These are phyloP conservation scores for Laetiporus sulphureus DNA, from an alignment of 1,284 basidiomycete species.

Conservation along the genomic window DNA sequence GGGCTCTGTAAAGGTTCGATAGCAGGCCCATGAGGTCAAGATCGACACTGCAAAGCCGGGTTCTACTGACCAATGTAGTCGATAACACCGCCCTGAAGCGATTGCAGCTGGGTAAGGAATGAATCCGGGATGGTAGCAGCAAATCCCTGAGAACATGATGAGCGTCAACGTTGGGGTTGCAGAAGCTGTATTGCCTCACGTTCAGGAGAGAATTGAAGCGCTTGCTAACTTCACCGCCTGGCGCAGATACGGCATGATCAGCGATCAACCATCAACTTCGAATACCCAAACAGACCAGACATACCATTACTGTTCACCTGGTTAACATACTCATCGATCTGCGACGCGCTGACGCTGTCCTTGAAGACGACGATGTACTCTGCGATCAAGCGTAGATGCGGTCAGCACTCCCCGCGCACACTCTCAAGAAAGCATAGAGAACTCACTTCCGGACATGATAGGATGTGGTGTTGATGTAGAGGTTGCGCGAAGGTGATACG, in stretches of 20 bases:
- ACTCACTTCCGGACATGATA: constrained; percentile 21
- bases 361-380: constrained; percentile 60
- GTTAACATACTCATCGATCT: constrained; percentile 37
- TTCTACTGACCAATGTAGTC: constrained; percentile 51
- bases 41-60: too few species aligned
- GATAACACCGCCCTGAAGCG: constrained; percentile 33
- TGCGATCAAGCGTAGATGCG: constrained; percentile 13
- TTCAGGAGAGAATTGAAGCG: constrained; percentile 33
- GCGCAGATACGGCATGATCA: not conserved
- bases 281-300: constrained; percentile 1
- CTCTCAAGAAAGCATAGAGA: constrained; percentile 2
- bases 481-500: too few species aligned
- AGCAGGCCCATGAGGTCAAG: not conserved
- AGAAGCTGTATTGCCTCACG: constrained; percentile 12
- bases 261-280: not conserved
- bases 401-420: constrained; percentile 1
- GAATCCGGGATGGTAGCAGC: constrained; percentile 40
- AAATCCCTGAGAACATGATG: constrained; percentile 45
- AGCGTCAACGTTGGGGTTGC: too few species aligned
- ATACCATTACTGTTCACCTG: constrained; percentile 36
- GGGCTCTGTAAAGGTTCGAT: not conserved
- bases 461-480: not conserved
- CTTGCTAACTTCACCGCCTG: constrained; percentile 39
- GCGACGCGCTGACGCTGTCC: constrained; percentile 32
- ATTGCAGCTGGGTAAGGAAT: constrained; percentile 32